A percentile compares a stretch with the other conserved stretches of the same genome.
Evolutionary conservation across 768 basidiomycete species (phyloP).

Genomic region (Trametes cinnabarina): DNA sequence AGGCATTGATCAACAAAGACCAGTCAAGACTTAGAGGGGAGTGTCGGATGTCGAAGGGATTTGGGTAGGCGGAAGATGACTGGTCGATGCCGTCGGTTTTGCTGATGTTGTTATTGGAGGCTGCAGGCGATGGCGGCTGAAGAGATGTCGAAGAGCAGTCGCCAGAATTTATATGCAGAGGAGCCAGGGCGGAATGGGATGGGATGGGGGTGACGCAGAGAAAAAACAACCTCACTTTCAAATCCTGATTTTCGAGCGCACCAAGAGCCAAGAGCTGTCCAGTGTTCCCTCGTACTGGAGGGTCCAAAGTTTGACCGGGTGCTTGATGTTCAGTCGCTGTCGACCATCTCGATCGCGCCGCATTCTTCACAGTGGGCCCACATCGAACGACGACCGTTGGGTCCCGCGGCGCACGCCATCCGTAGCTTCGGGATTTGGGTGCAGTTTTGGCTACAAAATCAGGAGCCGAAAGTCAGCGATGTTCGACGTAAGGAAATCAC

Average conservation of each 20-base stretch:
- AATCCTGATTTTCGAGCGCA: not conserved
- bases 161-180: conserved; percentile 16
- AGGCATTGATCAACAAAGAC: conserved; percentile 6
- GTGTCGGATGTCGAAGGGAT: not conserved
- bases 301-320: not conserved
- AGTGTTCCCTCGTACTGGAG: not conserved
- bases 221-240: conserved; percentile 2
- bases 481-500: not conserved
- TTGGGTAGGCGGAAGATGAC: not conserved
- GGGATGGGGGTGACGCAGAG: conserved; percentile 8
- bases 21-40: conserved; percentile 11
- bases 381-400: conserved; percentile 74
- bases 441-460: conserved; percentile 52
- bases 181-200: conserved; percentile 14
- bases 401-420: conserved; percentile 69
- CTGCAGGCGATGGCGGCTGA: not conserved
- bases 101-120: not conserved
- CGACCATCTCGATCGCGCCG: conserved; percentile 86
- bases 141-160: not conserved
- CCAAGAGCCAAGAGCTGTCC: not conserved
- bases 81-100: conserved; percentile 17
- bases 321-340: conserved; percentile 49
- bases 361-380: conserved; percentile 89
- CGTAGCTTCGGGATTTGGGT: conserved; percentile 82
- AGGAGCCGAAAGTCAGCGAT: not conserved